A percentile compares a stretch with the other conserved stretches of the same genome.
phyloP scores from a whole-genome alignment of 2,329 filamentous ascomycete genomes.

The Xylaria sp. region DNA sequence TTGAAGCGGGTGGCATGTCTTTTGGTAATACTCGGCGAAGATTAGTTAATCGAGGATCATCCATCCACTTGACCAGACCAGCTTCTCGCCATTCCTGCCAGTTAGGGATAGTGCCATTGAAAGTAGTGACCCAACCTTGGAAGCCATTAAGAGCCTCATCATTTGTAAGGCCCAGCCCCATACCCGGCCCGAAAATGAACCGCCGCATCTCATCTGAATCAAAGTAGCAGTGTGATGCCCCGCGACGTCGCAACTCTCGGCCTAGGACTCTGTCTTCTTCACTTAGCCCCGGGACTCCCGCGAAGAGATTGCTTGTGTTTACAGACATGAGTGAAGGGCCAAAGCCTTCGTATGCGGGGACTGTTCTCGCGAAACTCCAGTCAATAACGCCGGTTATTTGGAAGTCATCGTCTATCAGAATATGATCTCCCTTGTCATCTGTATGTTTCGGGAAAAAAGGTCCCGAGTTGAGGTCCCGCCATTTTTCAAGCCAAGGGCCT shows the following conservation, averaged over 20 bases:
- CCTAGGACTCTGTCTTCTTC: slow-evolving; percentile 9
- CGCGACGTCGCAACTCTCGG: slow-evolving; percentile 5
- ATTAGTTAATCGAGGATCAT: slow-evolving; percentile 4
- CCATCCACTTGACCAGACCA: neutral
- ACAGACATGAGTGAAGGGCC: slow-evolving; percentile 16
- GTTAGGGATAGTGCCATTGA: slow-evolving; percentile 17
- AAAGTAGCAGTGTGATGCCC: slow-evolving; percentile 20
- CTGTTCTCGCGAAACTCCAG: slow-evolving; percentile 17
- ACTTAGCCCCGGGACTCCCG: neutral
- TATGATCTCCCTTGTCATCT: slow-evolving; percentile 20
- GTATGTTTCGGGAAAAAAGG: slow-evolving; percentile 14
- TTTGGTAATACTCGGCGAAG: neutral
- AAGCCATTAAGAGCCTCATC: slow-evolving; percentile 21
- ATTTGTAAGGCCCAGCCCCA: slow-evolving; percentile 24
- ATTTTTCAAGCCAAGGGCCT: slow-evolving; percentile 7
- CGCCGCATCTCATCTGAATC: slow-evolving; percentile 29
- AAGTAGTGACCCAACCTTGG: slow-evolving; percentile 27
- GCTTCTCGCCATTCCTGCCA: slow-evolving; percentile 21
- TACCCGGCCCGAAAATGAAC: slow-evolving; percentile 30
- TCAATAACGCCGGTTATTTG: slow-evolving; percentile 16
- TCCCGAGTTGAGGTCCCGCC: slow-evolving; percentile 6
- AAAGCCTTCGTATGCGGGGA: slow-evolving; percentile 22
- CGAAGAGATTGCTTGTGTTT: slow-evolving; percentile 4
- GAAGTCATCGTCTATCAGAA: slow-evolving; percentile 17
- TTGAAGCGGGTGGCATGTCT: neutral